These are phyloP conservation scores for Fusarium fujikuroi DNA, from an alignment of 2,329 filamentous ascomycete species.

Conservation along the genomic window DNA sequence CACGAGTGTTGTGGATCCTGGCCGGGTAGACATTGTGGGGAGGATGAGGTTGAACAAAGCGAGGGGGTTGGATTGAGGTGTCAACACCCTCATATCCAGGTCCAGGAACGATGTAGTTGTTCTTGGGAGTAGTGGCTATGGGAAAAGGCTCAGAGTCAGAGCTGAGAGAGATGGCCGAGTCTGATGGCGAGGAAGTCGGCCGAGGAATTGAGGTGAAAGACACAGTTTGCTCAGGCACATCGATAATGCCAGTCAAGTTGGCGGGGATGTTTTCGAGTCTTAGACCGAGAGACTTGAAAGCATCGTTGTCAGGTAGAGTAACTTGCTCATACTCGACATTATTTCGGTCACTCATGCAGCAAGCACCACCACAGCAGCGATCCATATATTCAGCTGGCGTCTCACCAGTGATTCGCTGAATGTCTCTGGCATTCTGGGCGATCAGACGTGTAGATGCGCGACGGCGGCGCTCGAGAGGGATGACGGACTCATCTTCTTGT, in stretches of 20 bases:
- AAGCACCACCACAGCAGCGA: conserved; percentile 72
- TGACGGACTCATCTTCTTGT: conserved; percentile 60
- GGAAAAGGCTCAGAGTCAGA: conserved; percentile 46
- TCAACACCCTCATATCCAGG: conserved; percentile 59
- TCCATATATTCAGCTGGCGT: conserved; percentile 70
- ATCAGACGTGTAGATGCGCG: conserved; percentile 77
- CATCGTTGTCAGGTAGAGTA: conserved; percentile 79
- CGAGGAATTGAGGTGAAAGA: conserved; percentile 71
- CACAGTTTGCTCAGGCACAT: conserved; percentile 79
- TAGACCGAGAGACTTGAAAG: conserved; percentile 82
- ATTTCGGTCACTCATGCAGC: conserved; percentile 64
- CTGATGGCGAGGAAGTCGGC: conserved; percentile 52
- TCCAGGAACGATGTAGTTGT: conserved; percentile 42
- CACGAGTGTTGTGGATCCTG: conserved; percentile 84
- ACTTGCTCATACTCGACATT: conserved; percentile 64
- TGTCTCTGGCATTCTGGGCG: conserved; percentile 70
- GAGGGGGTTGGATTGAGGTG: conserved; percentile 77
- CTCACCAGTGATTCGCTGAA: conserved; percentile 72
- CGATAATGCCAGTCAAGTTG: conserved; percentile 74
- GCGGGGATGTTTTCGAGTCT: conserved; percentile 81
- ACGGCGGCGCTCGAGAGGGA: conserved; percentile 59
- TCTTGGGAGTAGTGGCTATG: conserved; percentile 21
- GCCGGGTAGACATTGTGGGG: conserved; percentile 93
- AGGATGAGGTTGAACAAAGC: conserved; percentile 92
- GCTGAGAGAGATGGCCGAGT: conserved; percentile 60